phyloP scores from a whole-genome alignment of 164 flowering plant genomes.

The Pachysandra terminalis region DNA sequence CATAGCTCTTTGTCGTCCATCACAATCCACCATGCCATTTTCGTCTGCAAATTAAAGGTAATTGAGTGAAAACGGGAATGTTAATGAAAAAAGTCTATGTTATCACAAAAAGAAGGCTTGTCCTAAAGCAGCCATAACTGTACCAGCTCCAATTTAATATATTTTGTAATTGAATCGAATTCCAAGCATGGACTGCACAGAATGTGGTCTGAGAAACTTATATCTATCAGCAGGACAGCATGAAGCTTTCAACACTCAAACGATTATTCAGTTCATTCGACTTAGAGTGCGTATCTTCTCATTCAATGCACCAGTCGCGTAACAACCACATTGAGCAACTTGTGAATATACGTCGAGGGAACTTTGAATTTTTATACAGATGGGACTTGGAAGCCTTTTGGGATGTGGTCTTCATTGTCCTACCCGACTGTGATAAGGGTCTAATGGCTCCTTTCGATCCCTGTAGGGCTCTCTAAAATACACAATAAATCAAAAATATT shows the following conservation, averaged over 20 bases:
- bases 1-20: constrained; percentile 78
- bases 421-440: no score
- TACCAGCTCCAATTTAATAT: neutral
- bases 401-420: no score
- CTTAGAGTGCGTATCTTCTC: no score
- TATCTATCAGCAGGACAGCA: no score
- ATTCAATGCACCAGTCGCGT: no score
- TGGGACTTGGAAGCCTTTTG: neutral
- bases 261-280: neutral
- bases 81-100: neutral
- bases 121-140: neutral
- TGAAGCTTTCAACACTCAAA: neutral
- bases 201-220: no score
- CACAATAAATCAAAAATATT: no score
- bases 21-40: constrained; percentile 93
- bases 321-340: no score
- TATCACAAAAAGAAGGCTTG: neutral
- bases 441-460: no score
- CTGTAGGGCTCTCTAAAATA: no score
- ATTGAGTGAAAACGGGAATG: neutral
- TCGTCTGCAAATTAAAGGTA: constrained; percentile 41
- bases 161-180: neutral
- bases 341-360: no score
- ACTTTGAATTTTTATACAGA: neutral
- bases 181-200: neutral